A percentile compares a stretch with the other conserved stretches of the same genome.
These are phyloP conservation scores for Stephanodiscus triporus DNA, from an alignment of 108 stramenopile species.

Conservation along the genomic window DNA sequence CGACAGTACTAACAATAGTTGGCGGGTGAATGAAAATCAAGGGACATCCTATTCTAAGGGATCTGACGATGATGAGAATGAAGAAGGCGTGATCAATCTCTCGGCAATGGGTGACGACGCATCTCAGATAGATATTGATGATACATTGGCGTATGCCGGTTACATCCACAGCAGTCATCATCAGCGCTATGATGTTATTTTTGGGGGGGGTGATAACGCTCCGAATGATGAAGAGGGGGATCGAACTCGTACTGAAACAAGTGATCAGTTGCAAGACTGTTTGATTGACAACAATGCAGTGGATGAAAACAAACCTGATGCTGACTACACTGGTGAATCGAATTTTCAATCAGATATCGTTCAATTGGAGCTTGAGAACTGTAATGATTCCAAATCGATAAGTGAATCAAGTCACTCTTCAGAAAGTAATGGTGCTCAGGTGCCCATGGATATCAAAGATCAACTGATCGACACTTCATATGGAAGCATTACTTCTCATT, in stretches of 20 bases:
- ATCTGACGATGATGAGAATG: neutral
- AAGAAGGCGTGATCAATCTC: neutral
- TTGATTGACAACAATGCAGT: neutral
- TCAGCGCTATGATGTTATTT: neutral
- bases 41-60: neutral
- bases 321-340: neutral
- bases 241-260: neutral
- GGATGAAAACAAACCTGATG: neutral
- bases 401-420: neutral
- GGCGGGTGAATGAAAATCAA: constrained; percentile 10
- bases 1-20: neutral
- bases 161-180: neutral
- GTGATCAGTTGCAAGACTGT: neutral
- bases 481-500: neutral
- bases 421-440: neutral
- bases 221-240: neutral
- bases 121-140: constrained; percentile 1
- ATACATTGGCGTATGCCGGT: neutral
- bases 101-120: neutral
- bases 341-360: neutral
- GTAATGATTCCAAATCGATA: neutral
- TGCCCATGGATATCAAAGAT: neutral
- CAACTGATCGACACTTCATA: neutral
- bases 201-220: neutral
- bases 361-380: neutral